A percentile compares a stretch with the other conserved stretches of the same genome.
phyloP scores from a whole-genome alignment of 2,329 filamentous ascomycete species.

The Colletotrichum lini region DNA sequence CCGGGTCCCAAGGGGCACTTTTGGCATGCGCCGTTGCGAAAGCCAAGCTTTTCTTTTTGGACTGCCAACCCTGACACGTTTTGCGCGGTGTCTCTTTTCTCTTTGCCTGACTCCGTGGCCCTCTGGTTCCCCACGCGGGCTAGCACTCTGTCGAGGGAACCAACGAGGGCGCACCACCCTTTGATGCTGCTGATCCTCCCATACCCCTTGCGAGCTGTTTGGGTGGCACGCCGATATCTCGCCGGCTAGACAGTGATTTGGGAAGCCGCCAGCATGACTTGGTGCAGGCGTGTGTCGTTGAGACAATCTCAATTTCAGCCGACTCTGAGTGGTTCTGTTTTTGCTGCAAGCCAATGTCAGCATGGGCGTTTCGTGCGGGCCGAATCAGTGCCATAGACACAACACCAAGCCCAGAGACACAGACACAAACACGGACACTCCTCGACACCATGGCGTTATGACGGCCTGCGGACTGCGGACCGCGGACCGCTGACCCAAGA shows the following conservation, averaged over 20 bases:
- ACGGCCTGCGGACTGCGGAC: background rate
- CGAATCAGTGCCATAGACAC: constrained; percentile 22
- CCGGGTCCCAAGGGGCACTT: constrained; percentile 22
- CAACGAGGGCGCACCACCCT: constrained; percentile 20
- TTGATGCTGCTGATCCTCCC: constrained; percentile 7
- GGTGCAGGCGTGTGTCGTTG: background rate
- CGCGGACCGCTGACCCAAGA: constrained; percentile 3
- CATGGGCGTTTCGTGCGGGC: constrained; percentile 26
- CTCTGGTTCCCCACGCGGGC: constrained; percentile 18
- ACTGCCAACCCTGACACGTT: background rate
- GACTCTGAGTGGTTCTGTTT: constrained; percentile 17
- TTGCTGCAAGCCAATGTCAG: constrained; percentile 13
- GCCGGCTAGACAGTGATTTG: background rate
- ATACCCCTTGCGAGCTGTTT: background rate
- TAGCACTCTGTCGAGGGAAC: constrained; percentile 36
- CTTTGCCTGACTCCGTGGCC: constrained; percentile 9
- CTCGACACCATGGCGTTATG: constrained; percentile 3
- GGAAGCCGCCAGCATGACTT: background rate
- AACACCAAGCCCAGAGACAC: background rate
- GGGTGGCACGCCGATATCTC: constrained; percentile 11
- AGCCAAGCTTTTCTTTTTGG: constrained; percentile 52
- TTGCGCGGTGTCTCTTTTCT: constrained; percentile 31
- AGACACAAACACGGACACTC: constrained; percentile 9
- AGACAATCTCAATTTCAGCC: constrained; percentile 33
- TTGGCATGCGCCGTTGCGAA: constrained; percentile 26